These are phyloP conservation scores for Russula compacta DNA, from an alignment of 768 basidiomycete genomes.

Conservation along the genomic window DNA sequence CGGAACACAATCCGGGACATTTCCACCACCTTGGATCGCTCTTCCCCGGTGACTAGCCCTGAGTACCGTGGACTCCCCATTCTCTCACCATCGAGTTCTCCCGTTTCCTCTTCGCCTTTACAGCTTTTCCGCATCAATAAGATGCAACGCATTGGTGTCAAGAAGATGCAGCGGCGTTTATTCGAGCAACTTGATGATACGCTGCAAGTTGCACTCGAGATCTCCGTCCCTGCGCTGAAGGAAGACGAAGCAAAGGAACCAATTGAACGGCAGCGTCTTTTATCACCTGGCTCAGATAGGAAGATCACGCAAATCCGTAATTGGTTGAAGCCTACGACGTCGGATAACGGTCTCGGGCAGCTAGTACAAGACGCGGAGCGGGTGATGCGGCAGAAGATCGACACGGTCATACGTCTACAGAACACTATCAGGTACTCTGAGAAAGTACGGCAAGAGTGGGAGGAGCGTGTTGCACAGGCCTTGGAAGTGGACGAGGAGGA, in stretches of 20 bases:
- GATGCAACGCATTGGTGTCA: slow-evolving; percentile 71
- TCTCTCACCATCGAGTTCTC: slow-evolving; percentile 62
- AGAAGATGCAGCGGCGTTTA: slow-evolving; percentile 71
- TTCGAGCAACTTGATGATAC: slow-evolving; percentile 85
- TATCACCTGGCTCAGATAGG: slow-evolving; percentile 83
- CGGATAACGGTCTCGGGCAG: slow-evolving; percentile 76
- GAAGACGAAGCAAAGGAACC: slow-evolving; percentile 90
- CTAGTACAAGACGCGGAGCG: slow-evolving; percentile 83
- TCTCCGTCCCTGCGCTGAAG: slow-evolving; percentile 80
- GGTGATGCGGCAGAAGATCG: slow-evolving; percentile 87
- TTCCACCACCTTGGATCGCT: slow-evolving; percentile 56
- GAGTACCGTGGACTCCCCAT: slow-evolving; percentile 89
- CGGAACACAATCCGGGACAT: slow-evolving; percentile 80
- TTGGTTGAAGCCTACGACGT: slow-evolving; percentile 80
- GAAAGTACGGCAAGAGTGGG: slow-evolving; percentile 96
- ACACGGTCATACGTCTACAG: slow-evolving; percentile 91
- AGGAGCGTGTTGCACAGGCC: slow-evolving; percentile 70
- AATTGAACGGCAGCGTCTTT: slow-evolving; percentile 83
- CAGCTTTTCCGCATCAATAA: slow-evolving; percentile 64
- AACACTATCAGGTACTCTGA: slow-evolving; percentile 96
- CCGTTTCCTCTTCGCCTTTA: slow-evolving; percentile 63
- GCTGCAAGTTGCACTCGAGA: slow-evolving; percentile 65
- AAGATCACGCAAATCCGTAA: slow-evolving; percentile 75
- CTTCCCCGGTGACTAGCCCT: slow-evolving; percentile 55
- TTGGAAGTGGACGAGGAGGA: slow-evolving; percentile 50